phyloP scores from a whole-genome alignment of 176 grass and related monocot genomes.

The Carex kokanica region DNA sequence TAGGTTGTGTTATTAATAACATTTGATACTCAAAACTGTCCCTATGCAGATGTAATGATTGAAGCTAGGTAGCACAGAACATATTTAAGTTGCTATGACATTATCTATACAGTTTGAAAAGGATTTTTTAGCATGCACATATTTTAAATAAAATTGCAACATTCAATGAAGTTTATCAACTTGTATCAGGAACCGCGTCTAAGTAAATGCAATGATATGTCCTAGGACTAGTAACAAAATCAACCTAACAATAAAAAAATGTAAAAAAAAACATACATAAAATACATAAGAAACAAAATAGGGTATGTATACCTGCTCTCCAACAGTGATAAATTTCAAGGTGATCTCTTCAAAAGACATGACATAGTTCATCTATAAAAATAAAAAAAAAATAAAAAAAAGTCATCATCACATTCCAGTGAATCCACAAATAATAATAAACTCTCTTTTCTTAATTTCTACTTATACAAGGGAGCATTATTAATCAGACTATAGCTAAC shows the following conservation, averaged over 20 bases:
- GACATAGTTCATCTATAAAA: conserved; percentile 77
- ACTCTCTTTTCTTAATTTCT: not conserved
- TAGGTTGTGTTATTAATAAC: too few relatives aligned
- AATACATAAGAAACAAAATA: conserved; percentile 16
- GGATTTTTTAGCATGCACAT: not conserved
- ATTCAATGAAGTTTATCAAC: not conserved
- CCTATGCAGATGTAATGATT: not conserved
- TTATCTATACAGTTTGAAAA: conserved; percentile 7
- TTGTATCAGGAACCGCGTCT: too few relatives aligned
- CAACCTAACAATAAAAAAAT: too few relatives aligned
- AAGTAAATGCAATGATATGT: too few relatives aligned
- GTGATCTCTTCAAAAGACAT: conserved; percentile 96
- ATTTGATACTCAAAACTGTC: too few relatives aligned
- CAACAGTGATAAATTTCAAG: conserved; percentile 81
- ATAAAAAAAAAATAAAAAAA: conserved; percentile 15
- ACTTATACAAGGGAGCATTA: not conserved
- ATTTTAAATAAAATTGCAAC: conserved; percentile 22
- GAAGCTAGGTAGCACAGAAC: conserved; percentile 20
- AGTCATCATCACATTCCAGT: conserved; percentile 15
- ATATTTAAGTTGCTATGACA: conserved; percentile 24
- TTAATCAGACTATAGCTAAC: conserved; percentile 33
- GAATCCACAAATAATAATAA: conserved; percentile 20
- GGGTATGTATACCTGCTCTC: conserved; percentile 70
- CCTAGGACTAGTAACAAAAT: too few relatives aligned
- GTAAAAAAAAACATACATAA: too few relatives aligned